Evolutionary conservation across 2,329 filamentous ascomycete species (phyloP).

Genomic region (Colletotrichum limetticola): DNA sequence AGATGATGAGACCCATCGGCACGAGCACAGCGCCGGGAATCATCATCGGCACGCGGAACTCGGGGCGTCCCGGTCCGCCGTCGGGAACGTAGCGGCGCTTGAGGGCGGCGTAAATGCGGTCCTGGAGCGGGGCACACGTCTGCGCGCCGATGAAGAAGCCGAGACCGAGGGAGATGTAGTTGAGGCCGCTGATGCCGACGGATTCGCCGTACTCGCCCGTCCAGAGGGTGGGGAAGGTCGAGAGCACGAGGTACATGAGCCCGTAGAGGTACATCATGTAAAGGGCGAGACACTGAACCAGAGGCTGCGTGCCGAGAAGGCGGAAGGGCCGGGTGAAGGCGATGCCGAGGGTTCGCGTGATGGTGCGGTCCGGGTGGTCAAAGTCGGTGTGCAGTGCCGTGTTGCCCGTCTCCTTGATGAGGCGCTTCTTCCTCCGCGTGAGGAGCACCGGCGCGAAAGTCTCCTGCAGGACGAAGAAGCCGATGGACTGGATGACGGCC

Average conservation of each 20-base stretch:
- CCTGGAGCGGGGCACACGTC: slow-evolving; percentile 55
- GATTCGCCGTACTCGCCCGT: slow-evolving; percentile 55
- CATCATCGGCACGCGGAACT: slow-evolving; percentile 57
- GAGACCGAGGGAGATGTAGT: slow-evolving; percentile 60
- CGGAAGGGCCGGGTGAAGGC: slow-evolving; percentile 56
- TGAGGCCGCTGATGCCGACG: slow-evolving; percentile 55
- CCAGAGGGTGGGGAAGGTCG: slow-evolving; percentile 60
- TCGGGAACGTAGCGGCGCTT: slow-evolving; percentile 51
- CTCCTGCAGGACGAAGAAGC: slow-evolving; percentile 69
- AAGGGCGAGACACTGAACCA: slow-evolving; percentile 57
- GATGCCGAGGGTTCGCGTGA: slow-evolving; percentile 23
- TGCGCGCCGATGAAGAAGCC: slow-evolving; percentile 61
- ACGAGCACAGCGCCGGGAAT: slow-evolving; percentile 51
- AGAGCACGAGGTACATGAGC: slow-evolving; percentile 61
- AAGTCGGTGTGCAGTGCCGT: slow-evolving; percentile 58
- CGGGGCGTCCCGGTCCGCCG: slow-evolving; percentile 49
- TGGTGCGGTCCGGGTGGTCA: slow-evolving; percentile 53
- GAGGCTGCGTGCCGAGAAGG: slow-evolving; percentile 57
- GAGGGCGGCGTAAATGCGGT: slow-evolving; percentile 56
- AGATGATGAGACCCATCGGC: slow-evolving; percentile 56
- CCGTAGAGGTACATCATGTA: slow-evolving; percentile 61
- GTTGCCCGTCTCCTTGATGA: slow-evolving; percentile 70
- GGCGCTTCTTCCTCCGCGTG: slow-evolving; percentile 63
- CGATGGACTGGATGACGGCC: slow-evolving; percentile 68
- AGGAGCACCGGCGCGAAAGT: slow-evolving; percentile 74